Conservation (phyloP, 1,284 basidiomycete species). For the Stygiomarasmius scandens region DNA sequence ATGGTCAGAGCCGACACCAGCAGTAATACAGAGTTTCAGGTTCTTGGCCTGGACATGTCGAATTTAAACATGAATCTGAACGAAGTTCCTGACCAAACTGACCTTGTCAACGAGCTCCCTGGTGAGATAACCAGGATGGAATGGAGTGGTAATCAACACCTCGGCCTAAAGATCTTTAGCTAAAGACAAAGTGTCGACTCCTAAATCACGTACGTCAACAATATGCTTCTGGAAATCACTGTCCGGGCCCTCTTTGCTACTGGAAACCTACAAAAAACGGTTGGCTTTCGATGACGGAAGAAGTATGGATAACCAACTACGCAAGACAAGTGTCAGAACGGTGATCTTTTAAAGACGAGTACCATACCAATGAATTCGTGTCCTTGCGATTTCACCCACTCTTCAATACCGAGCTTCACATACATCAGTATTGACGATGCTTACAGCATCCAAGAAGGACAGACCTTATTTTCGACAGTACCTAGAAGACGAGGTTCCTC, state of each 20-base stretch:
- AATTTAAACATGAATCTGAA: background rate
- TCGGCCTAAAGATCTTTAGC: conserved; percentile 63
- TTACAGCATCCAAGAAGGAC: conserved; percentile 7
- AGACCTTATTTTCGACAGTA: conserved; percentile 85
- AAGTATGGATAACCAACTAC: conserved; percentile 17
- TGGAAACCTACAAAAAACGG: conserved; percentile 59
- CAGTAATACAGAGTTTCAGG: conserved; percentile 91
- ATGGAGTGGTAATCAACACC: conserved; percentile 88
- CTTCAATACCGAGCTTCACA: conserved; percentile 67
- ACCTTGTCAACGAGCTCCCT: conserved; percentile 75
- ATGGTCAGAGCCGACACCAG: conserved; percentile 94
- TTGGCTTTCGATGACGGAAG: background rate
- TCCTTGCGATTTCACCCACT: conserved; percentile 76
- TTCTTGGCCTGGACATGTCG: conserved; percentile 71
- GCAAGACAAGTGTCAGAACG: too few species aligned
- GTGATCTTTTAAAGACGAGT: background rate
- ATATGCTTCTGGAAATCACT: conserved; percentile 90
- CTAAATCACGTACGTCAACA: conserved; percentile 73
- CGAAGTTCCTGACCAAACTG: background rate
- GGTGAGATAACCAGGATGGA: conserved; percentile 91
- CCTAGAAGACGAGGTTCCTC: conserved; percentile 87
- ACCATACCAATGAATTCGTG: conserved; percentile 75
- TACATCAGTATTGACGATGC: background rate
- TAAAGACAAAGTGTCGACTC: too few species aligned
- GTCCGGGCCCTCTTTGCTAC: conserved; percentile 86